These are phyloP conservation scores for Datisca glomerata DNA, from an alignment of 306 rosid genomes.

Conservation along the genomic window DNA sequence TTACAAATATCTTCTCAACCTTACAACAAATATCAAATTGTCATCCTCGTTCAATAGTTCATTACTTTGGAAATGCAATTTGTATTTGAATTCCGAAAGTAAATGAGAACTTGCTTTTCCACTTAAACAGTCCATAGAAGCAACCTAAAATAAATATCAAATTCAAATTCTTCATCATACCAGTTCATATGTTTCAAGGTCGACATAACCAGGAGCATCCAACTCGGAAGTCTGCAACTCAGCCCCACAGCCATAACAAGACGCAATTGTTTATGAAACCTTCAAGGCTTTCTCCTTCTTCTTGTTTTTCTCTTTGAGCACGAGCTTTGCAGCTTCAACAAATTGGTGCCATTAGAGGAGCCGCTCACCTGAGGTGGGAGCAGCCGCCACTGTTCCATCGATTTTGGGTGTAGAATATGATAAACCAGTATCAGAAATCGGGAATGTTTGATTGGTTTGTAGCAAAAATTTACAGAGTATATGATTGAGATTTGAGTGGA, in stretches of 20 bases:
- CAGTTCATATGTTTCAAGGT: slow-evolving; percentile 48
- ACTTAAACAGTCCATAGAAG: no score
- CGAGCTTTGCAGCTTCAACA: slow-evolving; percentile 44
- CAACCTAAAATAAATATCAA: no score
- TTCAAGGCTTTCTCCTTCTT: slow-evolving; percentile 40
- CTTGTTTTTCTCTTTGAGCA: slow-evolving; percentile 20
- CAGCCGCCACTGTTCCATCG: slow-evolving; percentile 63
- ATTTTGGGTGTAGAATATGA: slow-evolving; percentile 12
- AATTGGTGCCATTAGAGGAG: slow-evolving; percentile 51
- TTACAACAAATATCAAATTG: no score
- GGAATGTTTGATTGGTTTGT: slow-evolving; percentile 8
- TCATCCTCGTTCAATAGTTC: no score
- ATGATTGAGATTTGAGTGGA: no score
- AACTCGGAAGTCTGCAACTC: no score
- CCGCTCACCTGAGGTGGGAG: slow-evolving; percentile 70
- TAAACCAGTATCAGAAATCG: slow-evolving; percentile 14
- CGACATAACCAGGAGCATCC: no score
- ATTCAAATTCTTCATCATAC: no score
- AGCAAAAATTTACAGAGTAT: slow-evolving; percentile 22
- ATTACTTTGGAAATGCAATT: no score
- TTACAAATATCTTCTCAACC: no score
- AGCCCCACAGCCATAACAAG: slow-evolving; percentile 88
- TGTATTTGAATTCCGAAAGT: no score
- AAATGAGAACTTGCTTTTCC: no score
- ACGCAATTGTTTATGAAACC: slow-evolving; percentile 27